A percentile compares a stretch with the other conserved stretches of the same genome.
phyloP scores from a whole-genome alignment of 2,329 filamentous ascomycete genomes.

The Blastomyces silverae region DNA sequence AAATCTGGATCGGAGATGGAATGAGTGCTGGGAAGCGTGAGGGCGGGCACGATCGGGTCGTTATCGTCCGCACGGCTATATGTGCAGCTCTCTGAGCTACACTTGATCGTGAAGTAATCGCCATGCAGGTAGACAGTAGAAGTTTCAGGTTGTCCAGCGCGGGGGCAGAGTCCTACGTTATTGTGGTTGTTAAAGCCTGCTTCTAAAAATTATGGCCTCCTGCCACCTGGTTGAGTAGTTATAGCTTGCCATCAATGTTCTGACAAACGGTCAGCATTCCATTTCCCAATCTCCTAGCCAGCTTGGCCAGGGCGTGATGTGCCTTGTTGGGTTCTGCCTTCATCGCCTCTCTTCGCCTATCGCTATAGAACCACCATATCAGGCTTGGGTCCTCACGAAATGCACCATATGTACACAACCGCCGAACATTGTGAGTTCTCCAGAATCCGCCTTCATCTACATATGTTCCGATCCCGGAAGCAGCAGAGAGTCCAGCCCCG shows the following conservation, averaged over 20 bases:
- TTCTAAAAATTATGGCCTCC: background rate
- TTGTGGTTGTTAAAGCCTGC: background rate
- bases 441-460: constrained; percentile 3
- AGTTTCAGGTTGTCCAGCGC: constrained; percentile 6
- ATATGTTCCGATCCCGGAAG: constrained; percentile 11
- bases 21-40: constrained; percentile 10
- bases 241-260: constrained; percentile 10
- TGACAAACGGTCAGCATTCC: constrained; percentile 12
- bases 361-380: constrained; percentile 12
- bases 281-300: constrained; percentile 5
- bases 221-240: background rate
- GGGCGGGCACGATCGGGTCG: constrained; percentile 7
- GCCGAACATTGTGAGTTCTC: constrained; percentile 8
- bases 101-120: constrained; percentile 11
- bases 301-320: background rate
- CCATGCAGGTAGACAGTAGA: constrained; percentile 13
- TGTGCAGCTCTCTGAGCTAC: constrained; percentile 11
- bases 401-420: constrained; percentile 1
- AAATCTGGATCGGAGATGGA: constrained; percentile 11
- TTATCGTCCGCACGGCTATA: constrained; percentile 1
- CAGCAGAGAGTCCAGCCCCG: constrained; percentile 9
- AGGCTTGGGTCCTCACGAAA: constrained; percentile 10
- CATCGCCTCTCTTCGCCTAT: constrained; percentile 8
- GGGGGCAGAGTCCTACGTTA: constrained; percentile 4
- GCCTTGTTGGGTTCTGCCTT: constrained; percentile 10